A percentile compares a stretch with the other conserved stretches of the same genome.
Conservation (phyloP, 306 rosid species). For the Vigna hirtella region DNA sequence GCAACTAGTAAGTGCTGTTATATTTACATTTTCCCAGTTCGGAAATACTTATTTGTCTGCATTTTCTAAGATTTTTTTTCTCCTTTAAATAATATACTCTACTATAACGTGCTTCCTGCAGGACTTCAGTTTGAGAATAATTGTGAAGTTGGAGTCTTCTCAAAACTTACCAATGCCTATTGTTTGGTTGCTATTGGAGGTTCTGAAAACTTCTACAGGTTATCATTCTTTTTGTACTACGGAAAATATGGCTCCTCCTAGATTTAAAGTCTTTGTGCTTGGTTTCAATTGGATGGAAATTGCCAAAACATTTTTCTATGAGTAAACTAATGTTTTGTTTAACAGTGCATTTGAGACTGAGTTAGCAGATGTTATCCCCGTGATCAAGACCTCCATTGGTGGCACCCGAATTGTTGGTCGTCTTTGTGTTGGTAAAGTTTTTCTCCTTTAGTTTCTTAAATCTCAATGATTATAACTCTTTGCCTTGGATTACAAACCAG, state of each 20-base stretch:
- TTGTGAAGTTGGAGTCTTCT: constrained; percentile 82
- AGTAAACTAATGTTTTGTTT: constrained; percentile 14
- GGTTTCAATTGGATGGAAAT: constrained; percentile 30
- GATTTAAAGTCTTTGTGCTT: constrained; percentile 7
- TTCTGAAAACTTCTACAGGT: constrained; percentile 85
- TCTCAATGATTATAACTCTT: background rate
- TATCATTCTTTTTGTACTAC: background rate
- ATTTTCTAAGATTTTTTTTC: background rate
- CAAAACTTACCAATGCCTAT: constrained; percentile 89
- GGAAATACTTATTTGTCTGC: background rate
- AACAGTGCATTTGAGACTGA: constrained; percentile 73
- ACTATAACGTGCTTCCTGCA: constrained; percentile 34
- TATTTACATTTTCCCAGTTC: background rate
- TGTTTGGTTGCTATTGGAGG: constrained; percentile 92
- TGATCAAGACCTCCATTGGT: constrained; percentile 73
- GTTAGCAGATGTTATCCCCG: constrained; percentile 77
- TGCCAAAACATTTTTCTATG: background rate
- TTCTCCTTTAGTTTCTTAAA: background rate
- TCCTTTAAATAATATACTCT: constrained; percentile 17
- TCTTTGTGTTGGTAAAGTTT: constrained; percentile 69
- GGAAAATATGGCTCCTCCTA: background rate
- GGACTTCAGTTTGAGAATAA: constrained; percentile 88
- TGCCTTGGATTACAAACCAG: background rate
- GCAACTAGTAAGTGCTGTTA: constrained; percentile 47
- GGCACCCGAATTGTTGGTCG: constrained; percentile 87